Base-by-base conservation (phyloP, 2,329 filamentous ascomycete genomes). In the Chaetomiaceae sp. region DNA sequence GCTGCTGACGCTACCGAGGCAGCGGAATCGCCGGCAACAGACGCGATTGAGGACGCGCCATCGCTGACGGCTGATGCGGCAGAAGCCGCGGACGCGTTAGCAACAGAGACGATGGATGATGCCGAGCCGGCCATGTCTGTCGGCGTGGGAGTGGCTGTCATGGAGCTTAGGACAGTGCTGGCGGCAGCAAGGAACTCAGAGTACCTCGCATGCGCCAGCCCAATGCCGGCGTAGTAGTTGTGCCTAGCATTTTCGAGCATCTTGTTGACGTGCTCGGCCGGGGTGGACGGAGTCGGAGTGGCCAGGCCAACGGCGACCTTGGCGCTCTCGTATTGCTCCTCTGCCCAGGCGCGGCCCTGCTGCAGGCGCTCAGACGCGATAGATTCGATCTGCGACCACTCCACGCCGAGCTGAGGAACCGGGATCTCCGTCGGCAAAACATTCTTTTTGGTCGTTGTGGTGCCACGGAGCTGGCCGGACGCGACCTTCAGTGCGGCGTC, bases 151-250 rank as follows among this genome's bases (percentile, higher is more conserved):
- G 81, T 80, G 6, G 82, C 82, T 1, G 77, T 80, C 34, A 77
- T 55, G 2, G 75, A 75, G 51, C 81, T 85, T 36, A 89, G 74
- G 18, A 84, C 87, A 32, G 79, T 82, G 9, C 86, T 89, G 7
- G 87, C 89, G 4, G 85, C 83, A 11, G 77, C 76, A 2, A 94
- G 59, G 63, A 94, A 92, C 45, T 85, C 85, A 5, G 85, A 83
- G 67, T 94, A 94, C 33, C 85, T 82, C 38, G 84, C 88, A 63
- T 95, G 86, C 1, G 90, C 89, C 40, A 89, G 69, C 25, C 89
- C 89, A 21, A 94, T 69, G 10, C 85, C 88, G 58, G 89, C 86
- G 61, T 90, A 91, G 68, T 92, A 92, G 64, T 82, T 79, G 60
- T 78, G 71, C 60, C 76, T 79, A 41, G 80, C 86, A 73, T 76